Base-by-base conservation (phyloP, 805 yeast genomes). In the Saccharomycopsis sp. region DNA sequence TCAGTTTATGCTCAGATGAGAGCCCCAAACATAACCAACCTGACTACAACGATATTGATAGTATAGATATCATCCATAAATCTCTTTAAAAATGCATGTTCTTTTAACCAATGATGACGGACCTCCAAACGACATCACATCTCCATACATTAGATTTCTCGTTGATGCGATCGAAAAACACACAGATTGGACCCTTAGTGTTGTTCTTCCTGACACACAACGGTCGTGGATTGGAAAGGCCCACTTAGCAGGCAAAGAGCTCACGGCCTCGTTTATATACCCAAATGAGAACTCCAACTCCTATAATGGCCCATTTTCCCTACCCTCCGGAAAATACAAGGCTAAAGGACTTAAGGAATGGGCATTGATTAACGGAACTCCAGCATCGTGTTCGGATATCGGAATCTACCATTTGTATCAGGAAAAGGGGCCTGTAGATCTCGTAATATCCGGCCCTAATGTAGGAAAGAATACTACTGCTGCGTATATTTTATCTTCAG, bases 141-240 rank as follows among this genome's bases (percentile, higher is more conserved):
- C 97, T 54, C 97, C 97, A 1, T 94, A 92, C 72, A 78, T 94
- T 58, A 87, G 88, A 67, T 86, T 82, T 64, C 78, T 94, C 42
- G 91, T 89, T 3, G 86, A 86, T 62, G 87, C 89, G 53, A 76
- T 92, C 52, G 68, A 69, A 52, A 69, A 75, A 49, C 65, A 75
- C 56, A 89, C 97, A 3, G 83, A 89, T 68, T 93, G 98, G 98
- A 82, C 87, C 25, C 72, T 92, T 35, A 83, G 91, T 23, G 84
- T 92, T 20, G 91, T 86, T 25, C 86, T 94, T 2, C 99, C 99
- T 12, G 73, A 77, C 61, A 80, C 84, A 56, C 96, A 89, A 65
- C 74, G 94, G 65, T 92, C 97, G 14, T 94, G 99, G 99, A 93
- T 91, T 58, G 97, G 97, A 42, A 94, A 94, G 70, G 98, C 99